Conservation (phyloP, 2,329 filamentous ascomycete species). For the Ceratocystis albifundus region DNA sequence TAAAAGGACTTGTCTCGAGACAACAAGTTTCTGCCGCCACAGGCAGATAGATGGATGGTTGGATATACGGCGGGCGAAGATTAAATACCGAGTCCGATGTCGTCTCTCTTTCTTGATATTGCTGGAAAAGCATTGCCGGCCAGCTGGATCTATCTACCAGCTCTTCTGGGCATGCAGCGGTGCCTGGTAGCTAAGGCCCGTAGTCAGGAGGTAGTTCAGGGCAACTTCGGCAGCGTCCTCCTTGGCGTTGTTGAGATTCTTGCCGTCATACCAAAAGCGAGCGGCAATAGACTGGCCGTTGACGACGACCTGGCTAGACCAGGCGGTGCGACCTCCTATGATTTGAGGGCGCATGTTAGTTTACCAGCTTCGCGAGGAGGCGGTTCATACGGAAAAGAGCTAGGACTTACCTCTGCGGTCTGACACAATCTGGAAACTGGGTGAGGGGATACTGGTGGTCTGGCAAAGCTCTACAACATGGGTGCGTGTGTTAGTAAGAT, state of each 20-base stretch:
- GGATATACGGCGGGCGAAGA: neutral
- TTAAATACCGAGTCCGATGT: neutral
- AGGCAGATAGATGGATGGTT: no score
- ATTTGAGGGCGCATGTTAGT: constrained; percentile 15
- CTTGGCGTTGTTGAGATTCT: constrained; percentile 74
- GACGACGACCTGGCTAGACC: constrained; percentile 72
- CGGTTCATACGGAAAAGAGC: constrained; percentile 15
- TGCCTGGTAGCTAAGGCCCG: neutral
- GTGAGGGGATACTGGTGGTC: constrained; percentile 40
- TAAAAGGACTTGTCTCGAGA: no score
- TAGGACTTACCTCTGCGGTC: constrained; percentile 55
- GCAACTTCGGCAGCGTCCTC: constrained; percentile 87
- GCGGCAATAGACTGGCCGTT: constrained; percentile 54
- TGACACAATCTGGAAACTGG: constrained; percentile 59
- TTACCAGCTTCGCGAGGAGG: neutral
- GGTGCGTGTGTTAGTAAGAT: constrained; percentile 15
- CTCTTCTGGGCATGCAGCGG: neutral
- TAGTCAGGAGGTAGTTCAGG: constrained; percentile 40
- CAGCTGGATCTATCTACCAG: neutral
- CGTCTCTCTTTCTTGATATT: neutral
- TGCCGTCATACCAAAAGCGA: constrained; percentile 83
- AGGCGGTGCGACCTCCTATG: constrained; percentile 75
- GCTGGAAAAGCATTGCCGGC: neutral
- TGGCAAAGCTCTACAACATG: constrained; percentile 44
- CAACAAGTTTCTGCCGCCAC: neutral